phyloP scores from a whole-genome alignment of 2,329 filamentous ascomycete genomes.

The Colletotrichum limetticola region DNA sequence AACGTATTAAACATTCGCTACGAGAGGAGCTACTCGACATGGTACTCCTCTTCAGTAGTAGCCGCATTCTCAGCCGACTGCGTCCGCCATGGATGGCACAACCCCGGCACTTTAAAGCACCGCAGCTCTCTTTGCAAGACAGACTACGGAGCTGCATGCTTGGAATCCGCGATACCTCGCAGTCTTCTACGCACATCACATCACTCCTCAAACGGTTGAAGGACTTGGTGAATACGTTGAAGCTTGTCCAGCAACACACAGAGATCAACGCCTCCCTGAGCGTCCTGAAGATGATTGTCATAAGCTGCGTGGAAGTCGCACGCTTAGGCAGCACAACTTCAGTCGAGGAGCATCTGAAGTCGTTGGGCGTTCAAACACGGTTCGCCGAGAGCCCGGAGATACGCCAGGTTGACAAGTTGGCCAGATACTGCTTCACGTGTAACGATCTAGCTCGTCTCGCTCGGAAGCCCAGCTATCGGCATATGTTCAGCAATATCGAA shows the following conservation, averaged over 20 bases:
- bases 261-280: no score
- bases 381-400: no score
- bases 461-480: not conserved
- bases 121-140: not conserved
- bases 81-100: not conserved
- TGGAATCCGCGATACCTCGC: not conserved
- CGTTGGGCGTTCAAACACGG: no score
- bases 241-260: no score
- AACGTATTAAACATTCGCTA: not conserved
- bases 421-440: constrained; percentile 4
- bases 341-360: no score
- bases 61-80: not conserved
- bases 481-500: no score
- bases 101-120: not conserved
- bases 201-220: not conserved
- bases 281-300: no score
- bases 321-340: no score
- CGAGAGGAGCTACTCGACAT: constrained; percentile 1
- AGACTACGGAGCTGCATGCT: not conserved
- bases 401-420: constrained; percentile 7
- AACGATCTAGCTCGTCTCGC: constrained; percentile 4
- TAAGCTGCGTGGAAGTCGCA: no score
- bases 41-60: not conserved
- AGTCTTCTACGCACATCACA: not conserved
- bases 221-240: not conserved